phyloP scores from a whole-genome alignment of 202 grass and related monocot genomes.

The Panicum hallii region DNA sequence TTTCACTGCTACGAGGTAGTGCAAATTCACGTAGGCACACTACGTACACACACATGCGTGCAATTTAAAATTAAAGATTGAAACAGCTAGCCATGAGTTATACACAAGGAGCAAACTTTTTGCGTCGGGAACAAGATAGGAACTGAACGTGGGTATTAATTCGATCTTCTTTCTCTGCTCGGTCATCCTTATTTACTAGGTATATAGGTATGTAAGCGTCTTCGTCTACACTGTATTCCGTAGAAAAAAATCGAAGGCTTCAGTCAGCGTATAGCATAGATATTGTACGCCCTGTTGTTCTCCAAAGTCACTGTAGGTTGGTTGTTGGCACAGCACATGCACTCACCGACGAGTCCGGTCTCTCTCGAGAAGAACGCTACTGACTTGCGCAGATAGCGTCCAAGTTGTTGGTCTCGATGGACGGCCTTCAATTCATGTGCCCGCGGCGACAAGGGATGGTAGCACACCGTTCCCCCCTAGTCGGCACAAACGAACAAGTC shows the following conservation, averaged over 20 bases:
- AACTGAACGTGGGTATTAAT: no score
- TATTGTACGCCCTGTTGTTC: not conserved
- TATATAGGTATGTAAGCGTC: no score
- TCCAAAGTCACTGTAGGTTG: not conserved
- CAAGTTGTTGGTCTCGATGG: constrained; percentile 8
- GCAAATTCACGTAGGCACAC: constrained; percentile 21
- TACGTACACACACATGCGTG: not conserved
- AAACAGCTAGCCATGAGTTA: not conserved
- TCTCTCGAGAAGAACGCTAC: not conserved
- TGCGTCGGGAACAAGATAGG: not conserved
- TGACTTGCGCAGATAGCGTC: constrained; percentile 19
- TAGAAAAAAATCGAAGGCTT: no score
- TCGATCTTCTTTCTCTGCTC: no score
- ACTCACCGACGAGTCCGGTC: not conserved
- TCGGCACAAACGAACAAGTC: constrained; percentile 22
- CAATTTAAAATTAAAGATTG: not conserved
- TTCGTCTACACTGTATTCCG: no score
- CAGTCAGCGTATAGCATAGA: no score
- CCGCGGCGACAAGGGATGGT: constrained; percentile 8
- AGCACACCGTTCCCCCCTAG: not conserved
- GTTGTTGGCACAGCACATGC: not conserved
- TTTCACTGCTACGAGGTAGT: not conserved
- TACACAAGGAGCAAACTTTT: not conserved
- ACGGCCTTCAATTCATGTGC: not conserved
- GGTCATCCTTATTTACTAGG: no score